These are phyloP conservation scores for Xylaria longipes DNA, from an alignment of 495 filamentous ascomycete genomes.

Conservation along the genomic window DNA sequence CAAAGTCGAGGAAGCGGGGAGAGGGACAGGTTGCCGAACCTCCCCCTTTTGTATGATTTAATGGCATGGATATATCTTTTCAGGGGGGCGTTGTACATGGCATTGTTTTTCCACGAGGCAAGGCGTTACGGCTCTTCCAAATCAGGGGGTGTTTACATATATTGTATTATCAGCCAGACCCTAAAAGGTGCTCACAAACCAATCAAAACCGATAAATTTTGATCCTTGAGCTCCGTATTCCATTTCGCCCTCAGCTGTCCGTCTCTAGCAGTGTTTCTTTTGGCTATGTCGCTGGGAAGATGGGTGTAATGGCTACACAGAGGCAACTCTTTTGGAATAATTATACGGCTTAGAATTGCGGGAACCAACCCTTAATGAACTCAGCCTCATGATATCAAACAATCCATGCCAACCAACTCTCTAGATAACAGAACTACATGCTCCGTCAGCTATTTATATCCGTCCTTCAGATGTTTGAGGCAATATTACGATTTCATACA, in stretches of 20 bases:
- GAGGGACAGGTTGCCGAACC: not conserved
- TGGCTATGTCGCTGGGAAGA: not conserved
- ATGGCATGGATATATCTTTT: conserved; percentile 10
- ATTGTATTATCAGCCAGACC: conserved; percentile 1
- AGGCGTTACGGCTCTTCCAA: conserved; percentile 24
- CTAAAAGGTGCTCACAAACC: not conserved
- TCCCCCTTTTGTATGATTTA: conserved; percentile 19
- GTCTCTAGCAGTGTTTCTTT: not conserved
- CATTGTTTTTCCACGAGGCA: conserved; percentile 14
- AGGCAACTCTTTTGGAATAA: not conserved
- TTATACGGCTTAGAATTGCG: not conserved
- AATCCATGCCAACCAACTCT: too few species aligned
- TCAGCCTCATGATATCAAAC: not conserved
- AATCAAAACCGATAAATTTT: not conserved
- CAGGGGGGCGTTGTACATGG: conserved; percentile 18
- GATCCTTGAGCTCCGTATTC: not conserved
- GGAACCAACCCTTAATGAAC: not conserved
- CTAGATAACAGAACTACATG: too few species aligned
- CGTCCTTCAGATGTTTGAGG: too few species aligned
- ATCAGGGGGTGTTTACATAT: conserved; percentile 6
- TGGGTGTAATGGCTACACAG: not conserved
- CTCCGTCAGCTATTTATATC: too few species aligned
- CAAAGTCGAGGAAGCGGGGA: not conserved
- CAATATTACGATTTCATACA: too few species aligned
- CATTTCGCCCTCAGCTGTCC: not conserved